Evolutionary conservation across 371 early-diverging fungal species (phyloP), one percentile per base, ranked within the genome.

Genomic region (Capillidium rhysosporum): DNA sequence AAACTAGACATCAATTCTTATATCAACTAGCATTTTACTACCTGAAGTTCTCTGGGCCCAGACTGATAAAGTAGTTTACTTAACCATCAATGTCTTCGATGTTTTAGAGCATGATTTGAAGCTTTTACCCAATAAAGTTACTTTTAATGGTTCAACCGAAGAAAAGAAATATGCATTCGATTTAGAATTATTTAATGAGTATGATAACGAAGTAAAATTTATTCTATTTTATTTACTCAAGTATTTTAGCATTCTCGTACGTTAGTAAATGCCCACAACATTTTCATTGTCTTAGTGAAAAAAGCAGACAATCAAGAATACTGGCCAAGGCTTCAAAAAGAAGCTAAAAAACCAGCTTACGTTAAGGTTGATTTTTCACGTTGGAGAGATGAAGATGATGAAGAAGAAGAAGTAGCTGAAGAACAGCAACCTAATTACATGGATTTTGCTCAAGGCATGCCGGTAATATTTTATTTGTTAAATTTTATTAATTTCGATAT

Each of bases 31-130:
- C 34, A 21, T n/a, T 54, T 66, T 70, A 46, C 65, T 67, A 65
- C 84, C 82, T 54, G 71, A 77, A 63, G 83, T 92, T 40, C 79
- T 88, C 57, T 95, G 94, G 93, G 96, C 96, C 41, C 92, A 96
- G 65, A 77, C 86, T 62, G 68, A 70, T 38, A 75, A 86, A 57
- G 63, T 80, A 46, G 56, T 94, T 57, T 93, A 74, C 65, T 60
- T 96, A 46, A 96, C 96, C 18, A 73, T 96, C 57, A 75, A 86
- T 49, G 61, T 92, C 21, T 51, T 70, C 54, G 94, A 96, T 58
- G 69, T 82, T 38, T 73, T 71, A 56, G 59, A 67, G 4, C 79
- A 79, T 12, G 61, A 67, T 29, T 67, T 81, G 49, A 59, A 73
- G 28, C 56, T 84, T 57, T 68, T 65, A 20, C 64, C 73, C 49